Conservation (phyloP, 495 filamentous ascomycete genomes). For the Usnea hakonensis region DNA sequence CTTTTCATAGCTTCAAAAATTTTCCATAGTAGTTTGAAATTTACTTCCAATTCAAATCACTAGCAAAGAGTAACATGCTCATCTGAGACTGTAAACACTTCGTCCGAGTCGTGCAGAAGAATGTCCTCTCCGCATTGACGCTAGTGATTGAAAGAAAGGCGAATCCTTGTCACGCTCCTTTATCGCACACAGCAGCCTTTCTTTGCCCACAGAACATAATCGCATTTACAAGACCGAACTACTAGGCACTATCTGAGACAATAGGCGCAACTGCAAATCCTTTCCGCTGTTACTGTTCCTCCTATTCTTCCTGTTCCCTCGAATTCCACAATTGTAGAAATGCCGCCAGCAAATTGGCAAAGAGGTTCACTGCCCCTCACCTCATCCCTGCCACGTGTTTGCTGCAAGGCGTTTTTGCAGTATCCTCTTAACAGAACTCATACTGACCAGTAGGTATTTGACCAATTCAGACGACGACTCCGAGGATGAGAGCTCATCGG, state of each 20-base stretch:
- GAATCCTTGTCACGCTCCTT: too few species aligned
- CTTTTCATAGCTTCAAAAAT: not conserved
- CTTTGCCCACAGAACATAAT: not conserved
- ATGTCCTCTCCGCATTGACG: not conserved
- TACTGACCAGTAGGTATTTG: not conserved
- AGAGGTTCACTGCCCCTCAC: slow-evolving; percentile 3
- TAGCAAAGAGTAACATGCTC: not conserved
- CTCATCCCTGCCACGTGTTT: not conserved
- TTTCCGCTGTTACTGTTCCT: not conserved
- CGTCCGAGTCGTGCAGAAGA: too few species aligned
- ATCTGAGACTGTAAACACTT: not conserved
- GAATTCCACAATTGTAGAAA: not conserved
- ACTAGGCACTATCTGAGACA: not conserved
- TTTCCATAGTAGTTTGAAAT: not conserved
- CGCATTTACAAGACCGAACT: not conserved
- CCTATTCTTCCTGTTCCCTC: not conserved
- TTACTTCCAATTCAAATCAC: not conserved
- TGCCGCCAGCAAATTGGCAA: slow-evolving; percentile 7
- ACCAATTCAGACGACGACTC: slow-evolving; percentile 56
- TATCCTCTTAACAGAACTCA: not conserved
- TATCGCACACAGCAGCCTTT: not conserved
- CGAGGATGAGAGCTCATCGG: slow-evolving; percentile 50
- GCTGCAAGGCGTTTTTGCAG: not conserved
- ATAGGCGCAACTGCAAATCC: not conserved
- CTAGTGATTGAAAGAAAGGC: not conserved